A percentile compares a stretch with the other conserved stretches of the same genome.
These are phyloP conservation scores for Candida nitratophila DNA, from an alignment of 805 yeast species.

Conservation along the genomic window DNA sequence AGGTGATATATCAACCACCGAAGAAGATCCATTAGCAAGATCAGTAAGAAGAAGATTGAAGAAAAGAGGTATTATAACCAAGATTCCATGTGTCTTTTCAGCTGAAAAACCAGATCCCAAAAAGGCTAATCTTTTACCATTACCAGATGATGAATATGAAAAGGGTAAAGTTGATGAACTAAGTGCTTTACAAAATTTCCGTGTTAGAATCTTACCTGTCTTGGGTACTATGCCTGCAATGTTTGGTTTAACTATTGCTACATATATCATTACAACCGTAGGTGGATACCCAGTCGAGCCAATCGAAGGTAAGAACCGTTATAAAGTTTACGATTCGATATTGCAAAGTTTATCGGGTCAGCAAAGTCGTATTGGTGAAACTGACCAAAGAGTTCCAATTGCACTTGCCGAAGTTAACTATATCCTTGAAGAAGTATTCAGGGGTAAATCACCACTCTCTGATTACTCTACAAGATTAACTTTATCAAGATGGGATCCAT, in stretches of 20 bases:
- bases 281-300: conserved; percentile 91
- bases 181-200: conserved; percentile 79
- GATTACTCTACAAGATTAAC: conserved; percentile 75
- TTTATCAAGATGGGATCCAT: conserved; percentile 79
- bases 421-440: conserved; percentile 82
- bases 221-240: conserved; percentile 96
- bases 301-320: conserved; percentile 82
- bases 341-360: conserved; percentile 84
- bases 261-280: conserved; percentile 68
- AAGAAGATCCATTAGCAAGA: conserved; percentile 90
- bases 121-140: conserved; percentile 81
- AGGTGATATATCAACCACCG: conserved; percentile 82
- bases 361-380: conserved; percentile 66
- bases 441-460: conserved; percentile 87
- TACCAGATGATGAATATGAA: conserved; percentile 72
- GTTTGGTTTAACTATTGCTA: conserved; percentile 86
- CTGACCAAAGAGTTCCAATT: conserved; percentile 71
- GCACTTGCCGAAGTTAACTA: conserved; percentile 70
- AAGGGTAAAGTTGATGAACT: conserved; percentile 83
- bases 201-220: conserved; percentile 93
- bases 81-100: conserved; percentile 84
- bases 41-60: conserved; percentile 80
- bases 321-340: conserved; percentile 77
- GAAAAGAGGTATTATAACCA: conserved; percentile 64
- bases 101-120: conserved; percentile 96